Evolutionary conservation across 2,329 filamentous ascomycete genomes (phyloP), one percentile per base, ranked within the genome.

Genomic region (Hypoxylon sp.): DNA sequence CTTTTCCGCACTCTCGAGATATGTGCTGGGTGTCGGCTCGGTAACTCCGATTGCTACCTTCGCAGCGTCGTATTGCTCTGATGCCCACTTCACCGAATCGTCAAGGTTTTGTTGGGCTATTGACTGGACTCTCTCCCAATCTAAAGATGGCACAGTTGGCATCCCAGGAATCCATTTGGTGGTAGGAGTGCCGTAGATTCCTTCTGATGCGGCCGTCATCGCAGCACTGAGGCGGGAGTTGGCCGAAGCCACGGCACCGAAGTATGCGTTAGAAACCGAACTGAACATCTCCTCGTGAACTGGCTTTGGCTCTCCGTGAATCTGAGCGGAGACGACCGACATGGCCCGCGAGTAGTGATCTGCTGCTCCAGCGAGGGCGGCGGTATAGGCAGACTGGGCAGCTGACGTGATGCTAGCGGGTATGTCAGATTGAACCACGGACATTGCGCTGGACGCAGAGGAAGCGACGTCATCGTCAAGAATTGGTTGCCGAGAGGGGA

Each of bases 41-140:
- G 89, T 84, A n/a, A 83, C 78, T 19, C 90, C 87, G 43, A 91
- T 82, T 28, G 89, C 90, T 59, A 88, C 84, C 78, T 90, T 89
- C n/a, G 89, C 89, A 58, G 83, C 87, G 53, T 89, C 85, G 72
- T 92, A 92, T 74, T 93, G 91, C 36, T 89, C 85, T 57, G 91
- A 91, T 5, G 92, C 93, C 76, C 86, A 86, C 57, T 86, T 85
- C 4, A 93, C 82, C n/a, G 91, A 92, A 73, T 93, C 90, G 13
- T 88, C 86, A 14, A 95, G 83, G 61, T 87, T 87, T 32, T 90
- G 89, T 0, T 91, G 87, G 0, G 93, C 93, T 70, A 94, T 87
- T 0, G 91, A 89, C 56, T 87, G 83, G 11, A 86, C 82, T 23
- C 78, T 79, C 53, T 82, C 77, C 85, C 86, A 86, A 63, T 84